A percentile compares a stretch with the other conserved stretches of the same genome.
Evolutionary conservation across 2,329 filamentous ascomycete species (phyloP).

Genomic region (Pseudogymnoascus sp.): DNA sequence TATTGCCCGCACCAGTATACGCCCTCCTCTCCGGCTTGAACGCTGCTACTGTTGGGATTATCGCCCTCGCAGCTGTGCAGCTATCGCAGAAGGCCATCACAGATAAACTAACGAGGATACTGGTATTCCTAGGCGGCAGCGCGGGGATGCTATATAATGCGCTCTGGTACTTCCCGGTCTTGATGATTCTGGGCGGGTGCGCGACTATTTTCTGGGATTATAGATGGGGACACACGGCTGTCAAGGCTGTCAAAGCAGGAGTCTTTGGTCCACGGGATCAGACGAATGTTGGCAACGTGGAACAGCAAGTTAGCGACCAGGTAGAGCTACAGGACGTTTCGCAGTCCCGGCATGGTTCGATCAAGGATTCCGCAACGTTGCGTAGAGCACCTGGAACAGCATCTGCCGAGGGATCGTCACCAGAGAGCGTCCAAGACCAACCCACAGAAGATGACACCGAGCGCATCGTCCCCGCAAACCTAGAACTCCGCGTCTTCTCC

Average conservation of each 20-base stretch:
- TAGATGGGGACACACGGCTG: neutral
- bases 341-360: neutral
- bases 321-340: neutral
- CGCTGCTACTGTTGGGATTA: conserved; percentile 62
- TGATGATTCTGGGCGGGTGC: conserved; percentile 50
- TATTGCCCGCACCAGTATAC: conserved; percentile 54
- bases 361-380: neutral
- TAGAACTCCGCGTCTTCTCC: conserved; percentile 27
- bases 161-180: conserved; percentile 64
- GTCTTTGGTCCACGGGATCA: neutral
- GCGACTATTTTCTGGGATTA: conserved; percentile 48
- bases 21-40: conserved; percentile 65
- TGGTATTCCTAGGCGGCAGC: conserved; percentile 55
- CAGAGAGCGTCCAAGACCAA: neutral
- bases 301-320: neutral
- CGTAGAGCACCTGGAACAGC: neutral
- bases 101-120: conserved; percentile 50
- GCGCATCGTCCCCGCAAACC: conserved; percentile 11
- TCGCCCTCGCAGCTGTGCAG: conserved; percentile 60
- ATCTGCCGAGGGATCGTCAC: neutral
- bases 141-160: conserved; percentile 63
- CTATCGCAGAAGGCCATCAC: conserved; percentile 60
- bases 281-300: neutral
- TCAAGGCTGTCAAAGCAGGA: neutral
- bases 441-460: neutral